phyloP scores from a whole-genome alignment of 148 eudicot genomes.

The Cornus controversa region DNA sequence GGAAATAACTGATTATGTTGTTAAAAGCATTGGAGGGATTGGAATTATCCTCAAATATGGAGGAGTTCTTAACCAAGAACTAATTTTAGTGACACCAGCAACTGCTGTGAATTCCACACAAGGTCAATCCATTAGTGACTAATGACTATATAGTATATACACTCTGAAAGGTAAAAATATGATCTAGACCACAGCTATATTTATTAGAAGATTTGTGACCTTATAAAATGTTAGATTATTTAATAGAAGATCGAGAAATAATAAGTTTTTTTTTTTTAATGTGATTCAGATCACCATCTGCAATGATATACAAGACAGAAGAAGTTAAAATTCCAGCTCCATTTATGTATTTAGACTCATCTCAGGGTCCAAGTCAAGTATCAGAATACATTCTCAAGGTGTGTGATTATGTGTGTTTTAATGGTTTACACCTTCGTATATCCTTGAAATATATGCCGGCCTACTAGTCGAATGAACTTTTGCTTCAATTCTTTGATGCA shows the following conservation, averaged over 20 bases:
- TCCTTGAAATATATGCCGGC: too few species aligned
- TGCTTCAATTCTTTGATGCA: too few species aligned
- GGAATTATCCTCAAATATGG: slow-evolving; percentile 63
- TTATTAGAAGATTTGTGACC: too few species aligned
- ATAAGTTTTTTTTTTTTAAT: too few species aligned
- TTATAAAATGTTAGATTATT: too few species aligned
- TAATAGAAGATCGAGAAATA: too few species aligned
- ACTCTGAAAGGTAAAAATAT: slow-evolving; percentile 51
- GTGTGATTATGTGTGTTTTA: neutral
- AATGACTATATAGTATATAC: too few species aligned
- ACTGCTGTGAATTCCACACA: slow-evolving; percentile 46
- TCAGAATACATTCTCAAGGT: slow-evolving; percentile 78
- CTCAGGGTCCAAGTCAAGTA: slow-evolving; percentile 83
- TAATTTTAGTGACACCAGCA: slow-evolving; percentile 74
- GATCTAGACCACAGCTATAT: neutral
- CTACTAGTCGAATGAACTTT: too few species aligned
- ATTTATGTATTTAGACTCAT: slow-evolving; percentile 71
- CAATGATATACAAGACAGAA: slow-evolving; percentile 52
- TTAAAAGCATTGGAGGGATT: slow-evolving; percentile 68
- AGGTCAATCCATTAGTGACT: slow-evolving; percentile 41
- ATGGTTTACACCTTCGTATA: too few species aligned
- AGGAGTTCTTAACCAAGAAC: slow-evolving; percentile 45
- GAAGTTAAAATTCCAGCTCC: slow-evolving; percentile 69
- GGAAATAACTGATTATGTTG: slow-evolving; percentile 67
- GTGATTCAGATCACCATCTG: slow-evolving; percentile 56